Evolutionary conservation across 2,329 filamentous ascomycete species (phyloP).

Genomic region (Phymatotrichopsis omnivora): DNA sequence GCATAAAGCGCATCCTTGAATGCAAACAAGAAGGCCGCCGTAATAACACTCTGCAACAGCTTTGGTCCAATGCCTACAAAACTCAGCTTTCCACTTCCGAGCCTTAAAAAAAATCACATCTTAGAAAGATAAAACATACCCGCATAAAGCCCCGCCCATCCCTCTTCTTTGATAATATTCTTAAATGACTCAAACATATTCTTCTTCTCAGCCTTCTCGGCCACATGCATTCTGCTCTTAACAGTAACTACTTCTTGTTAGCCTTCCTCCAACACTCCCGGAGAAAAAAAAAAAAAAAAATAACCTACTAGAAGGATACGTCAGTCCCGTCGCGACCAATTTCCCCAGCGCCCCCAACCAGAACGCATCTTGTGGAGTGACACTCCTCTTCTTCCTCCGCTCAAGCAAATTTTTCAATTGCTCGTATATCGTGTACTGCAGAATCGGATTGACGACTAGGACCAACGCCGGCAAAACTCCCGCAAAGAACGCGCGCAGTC

Average conservation of each 20-base stretch:
- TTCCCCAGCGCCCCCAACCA: conserved; percentile 87
- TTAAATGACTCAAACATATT: conserved; percentile 68
- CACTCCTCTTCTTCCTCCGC: conserved; percentile 51
- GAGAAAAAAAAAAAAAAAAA: background rate
- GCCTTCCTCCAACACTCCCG: background rate
- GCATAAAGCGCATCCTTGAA: conserved; percentile 97
- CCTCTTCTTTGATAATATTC: conserved; percentile 75
- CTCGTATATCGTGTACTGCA: conserved; percentile 98
- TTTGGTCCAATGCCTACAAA: conserved; percentile 79
- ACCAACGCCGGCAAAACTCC: conserved; percentile 88
- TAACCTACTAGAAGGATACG: conserved; percentile 72
- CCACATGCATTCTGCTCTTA: conserved; percentile 95
- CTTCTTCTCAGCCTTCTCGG: conserved; percentile 61
- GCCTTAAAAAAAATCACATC: conserved; percentile 34
- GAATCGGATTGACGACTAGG: conserved; percentile 92
- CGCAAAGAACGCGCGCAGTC: conserved; percentile 72
- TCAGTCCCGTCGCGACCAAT: conserved; percentile 83
- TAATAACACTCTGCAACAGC: conserved; percentile 92
- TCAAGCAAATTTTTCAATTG: conserved; percentile 90
- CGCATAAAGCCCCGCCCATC: conserved; percentile 86
- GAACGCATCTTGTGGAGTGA: conserved; percentile 82
- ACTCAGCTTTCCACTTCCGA: conserved; percentile 7
- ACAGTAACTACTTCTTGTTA: conserved; percentile 53
- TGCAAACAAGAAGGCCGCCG: conserved; percentile 89
- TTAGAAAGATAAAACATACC: conserved; percentile 43